Evolutionary conservation across 345 rosid genomes (phyloP), one percentile per base, ranked within the genome.

Genomic region (Brassica juncea): DNA sequence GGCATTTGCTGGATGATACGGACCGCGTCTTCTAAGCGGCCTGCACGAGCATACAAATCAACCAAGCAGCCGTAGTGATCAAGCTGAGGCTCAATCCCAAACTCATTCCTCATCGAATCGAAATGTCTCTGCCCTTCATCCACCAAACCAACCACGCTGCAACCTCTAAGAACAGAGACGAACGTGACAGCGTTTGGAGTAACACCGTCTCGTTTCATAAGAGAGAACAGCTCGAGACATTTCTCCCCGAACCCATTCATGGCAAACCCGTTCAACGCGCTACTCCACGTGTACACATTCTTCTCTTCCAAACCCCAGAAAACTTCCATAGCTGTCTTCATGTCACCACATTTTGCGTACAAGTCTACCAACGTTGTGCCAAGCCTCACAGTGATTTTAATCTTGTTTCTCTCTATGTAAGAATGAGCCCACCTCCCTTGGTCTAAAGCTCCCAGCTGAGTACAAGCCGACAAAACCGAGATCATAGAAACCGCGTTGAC

Each of bases 61-160:
- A 90, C 92, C 81, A 90, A 81, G 82, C 95, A 89, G 52, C 95
- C 95, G 54, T 90, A 90, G 75, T 89, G 95, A 85, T 87, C 91
- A 2, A 84, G 70, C 28, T 69, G 73, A 72, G 92, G 90, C 65
- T 90, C 88, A 66, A 87, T 81, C 71, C 80, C 86, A 34, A 86
- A 87, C 19, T 75, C 85, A 60, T 55, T 71, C 59, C 64, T 82
- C 95, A 89, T 89, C 0, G 89, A 83, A 59, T 80, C 77, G 27
- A 87, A 89, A 47, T 87, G 85, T 47, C 60, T 37, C 21, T 72
- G 73, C 8, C 95, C 95, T 80, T 87, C 88, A 30, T 84, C 85
- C 0, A 89, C 89, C 8, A 87, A 73, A 44, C 95, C 90, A 68
- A 84, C 78, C 27, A 82, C 87, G 55, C 84, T 83, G 58, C 95